phyloP scores from a whole-genome alignment of 2,329 filamentous ascomycete genomes.

The Hypoxylon sp. region DNA sequence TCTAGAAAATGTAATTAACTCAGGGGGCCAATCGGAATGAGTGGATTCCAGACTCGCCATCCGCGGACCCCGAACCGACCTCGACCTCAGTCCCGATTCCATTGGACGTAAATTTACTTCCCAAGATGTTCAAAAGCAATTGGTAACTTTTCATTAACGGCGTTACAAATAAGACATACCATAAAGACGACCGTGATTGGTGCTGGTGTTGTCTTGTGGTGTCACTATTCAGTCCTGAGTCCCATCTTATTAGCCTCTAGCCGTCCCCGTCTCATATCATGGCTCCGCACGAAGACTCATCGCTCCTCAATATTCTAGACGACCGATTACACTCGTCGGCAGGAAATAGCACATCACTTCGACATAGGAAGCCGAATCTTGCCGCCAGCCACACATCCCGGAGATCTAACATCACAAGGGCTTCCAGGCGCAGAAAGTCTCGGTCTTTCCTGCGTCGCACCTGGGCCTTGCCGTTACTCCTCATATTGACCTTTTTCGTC shows the following conservation, averaged over 20 bases:
- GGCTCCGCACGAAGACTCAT: not conserved
- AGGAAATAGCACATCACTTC: not conserved
- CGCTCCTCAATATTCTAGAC: slow-evolving; percentile 12
- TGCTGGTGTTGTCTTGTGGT: not conserved
- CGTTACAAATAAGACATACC: not conserved
- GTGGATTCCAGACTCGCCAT: slow-evolving; percentile 3
- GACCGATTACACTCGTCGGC: not conserved
- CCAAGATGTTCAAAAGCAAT: not conserved
- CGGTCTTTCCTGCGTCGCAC: slow-evolving; percentile 42
- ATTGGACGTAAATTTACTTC: not conserved
- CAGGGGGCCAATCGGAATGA: slow-evolving; percentile 14
- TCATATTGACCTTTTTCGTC: slow-evolving; percentile 67
- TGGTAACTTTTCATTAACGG: not conserved
- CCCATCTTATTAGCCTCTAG: too few relatives aligned
- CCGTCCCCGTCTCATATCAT: not conserved
- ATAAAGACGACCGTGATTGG: not conserved
- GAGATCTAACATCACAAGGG: slow-evolving; percentile 3
- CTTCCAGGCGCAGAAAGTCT: slow-evolving; percentile 23
- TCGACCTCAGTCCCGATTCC: not conserved
- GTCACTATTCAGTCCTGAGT: not conserved
- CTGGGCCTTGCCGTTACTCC: slow-evolving; percentile 67
- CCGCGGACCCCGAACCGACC: slow-evolving; percentile 19
- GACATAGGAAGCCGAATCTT: slow-evolving; percentile 8
- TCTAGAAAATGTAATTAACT: not conserved
- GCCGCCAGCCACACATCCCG: not conserved